Evolutionary conservation across 2,329 filamentous ascomycete genomes (phyloP).

Genomic region (Byssothecium circinans): DNA sequence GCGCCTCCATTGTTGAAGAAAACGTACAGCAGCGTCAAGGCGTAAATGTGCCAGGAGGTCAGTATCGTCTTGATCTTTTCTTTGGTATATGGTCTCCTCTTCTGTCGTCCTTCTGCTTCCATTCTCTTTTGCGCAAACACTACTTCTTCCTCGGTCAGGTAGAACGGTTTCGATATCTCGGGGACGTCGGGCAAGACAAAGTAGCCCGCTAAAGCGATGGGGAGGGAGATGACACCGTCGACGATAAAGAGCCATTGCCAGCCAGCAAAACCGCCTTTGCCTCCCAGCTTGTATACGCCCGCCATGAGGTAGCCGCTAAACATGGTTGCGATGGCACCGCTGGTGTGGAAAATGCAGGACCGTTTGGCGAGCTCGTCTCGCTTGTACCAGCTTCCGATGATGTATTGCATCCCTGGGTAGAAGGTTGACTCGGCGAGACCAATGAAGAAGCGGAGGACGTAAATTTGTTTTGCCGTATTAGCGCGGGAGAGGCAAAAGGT

Average conservation of each 20-base stretch:
- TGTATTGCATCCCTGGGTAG: conserved; percentile 7
- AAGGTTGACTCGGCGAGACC: conserved; percentile 27
- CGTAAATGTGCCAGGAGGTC: conserved; percentile 65
- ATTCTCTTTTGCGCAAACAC: conserved; percentile 53
- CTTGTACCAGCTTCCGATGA: conserved; percentile 44
- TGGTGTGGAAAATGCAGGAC: conserved; percentile 56
- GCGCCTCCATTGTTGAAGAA: conserved; percentile 64
- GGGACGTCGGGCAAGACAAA: conserved; percentile 55
- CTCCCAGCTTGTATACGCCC: conserved; percentile 54
- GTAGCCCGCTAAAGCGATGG: conserved; percentile 55
- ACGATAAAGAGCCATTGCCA: conserved; percentile 61
- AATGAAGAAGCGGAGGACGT: conserved; percentile 54
- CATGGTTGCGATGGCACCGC: conserved; percentile 49
- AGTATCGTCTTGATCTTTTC: conserved; percentile 63
- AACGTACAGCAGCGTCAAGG: conserved; percentile 61
- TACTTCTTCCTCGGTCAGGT: conserved; percentile 50
- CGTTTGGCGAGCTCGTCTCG: conserved; percentile 55
- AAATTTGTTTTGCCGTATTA: conserved; percentile 49
- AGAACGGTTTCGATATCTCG: conserved; percentile 54
- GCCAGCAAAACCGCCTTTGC: conserved; percentile 51
- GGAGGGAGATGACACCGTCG: conserved; percentile 57
- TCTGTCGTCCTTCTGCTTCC: conserved; percentile 52
- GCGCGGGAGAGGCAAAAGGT: conserved; percentile 49
- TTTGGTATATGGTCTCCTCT: conserved; percentile 50
- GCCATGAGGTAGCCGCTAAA: conserved; percentile 60